Evolutionary conservation across 495 filamentous ascomycete genomes (phyloP), one percentile per base, ranked within the genome.

Genomic region (Gamarada debralockiae): DNA sequence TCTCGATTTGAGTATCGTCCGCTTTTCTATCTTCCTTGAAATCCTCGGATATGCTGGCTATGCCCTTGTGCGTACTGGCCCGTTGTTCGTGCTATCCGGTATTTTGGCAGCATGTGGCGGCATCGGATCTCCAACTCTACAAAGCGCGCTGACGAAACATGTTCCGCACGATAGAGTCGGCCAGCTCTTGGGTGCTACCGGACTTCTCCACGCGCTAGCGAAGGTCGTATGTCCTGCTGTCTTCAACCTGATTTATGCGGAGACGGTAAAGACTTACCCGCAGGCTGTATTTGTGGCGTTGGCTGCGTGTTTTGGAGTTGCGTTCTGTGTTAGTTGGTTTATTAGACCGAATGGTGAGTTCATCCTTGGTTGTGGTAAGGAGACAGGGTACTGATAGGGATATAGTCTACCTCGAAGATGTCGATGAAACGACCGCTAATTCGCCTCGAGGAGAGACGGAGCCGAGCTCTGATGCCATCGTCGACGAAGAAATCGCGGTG

Each of bases 61-160:
- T 64, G 70, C 85, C 0, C 57, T 89, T 38, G 80, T 81, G 1
- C 73, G 74, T 2, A 76, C 71, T 13, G 74, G 79, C 3, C 57
- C 65, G 0, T 43, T 86, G 2, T 84, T 83, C 52, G 78, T 88
- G 8, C 34, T 83, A 3, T 86, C 83, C 12, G 93, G 89, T 42
- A 71, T 83, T 18, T 59, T 87, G 18, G 84, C 89, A 2, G 75
- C 89, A 0, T 68, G 95, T 33, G 93, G 92, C 10, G 90, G 92
- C 2, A 82, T 97, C 46, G 92, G 82, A 0, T 84, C 82, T 4
- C 92, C 93, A 3, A 92, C 86, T 0, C 68, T 96, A 44, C 88
- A 95, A 59, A 82, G 85, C 0, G 76, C 87, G 0, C 68, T 97
- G 15, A 97, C 89, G 47, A 97, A 97, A 63, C 93, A 97, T 64